Percentiles rank a stretch among this genome's conserved stretches.
These are phyloP conservation scores for Platanus orientalis DNA, from an alignment of 164 flowering plant species.

Conservation along the genomic window DNA sequence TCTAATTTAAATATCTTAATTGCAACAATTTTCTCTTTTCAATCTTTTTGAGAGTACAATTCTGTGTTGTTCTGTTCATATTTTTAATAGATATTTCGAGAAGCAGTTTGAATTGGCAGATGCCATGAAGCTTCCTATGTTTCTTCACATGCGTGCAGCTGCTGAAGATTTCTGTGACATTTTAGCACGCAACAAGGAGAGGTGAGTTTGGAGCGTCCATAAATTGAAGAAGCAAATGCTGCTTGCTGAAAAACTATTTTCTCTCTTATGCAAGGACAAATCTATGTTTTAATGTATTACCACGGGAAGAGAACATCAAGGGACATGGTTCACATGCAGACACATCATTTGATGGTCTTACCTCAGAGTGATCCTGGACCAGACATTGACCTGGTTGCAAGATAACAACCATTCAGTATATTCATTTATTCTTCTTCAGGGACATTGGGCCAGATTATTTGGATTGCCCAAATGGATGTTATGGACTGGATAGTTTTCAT, in stretches of 20 bases:
- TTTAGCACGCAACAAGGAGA: constrained; percentile 52
- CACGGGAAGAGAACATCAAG: neutral
- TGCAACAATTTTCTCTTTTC: neutral
- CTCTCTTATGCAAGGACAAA: neutral
- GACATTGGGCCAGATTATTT: neutral
- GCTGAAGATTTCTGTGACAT: constrained; percentile 88
- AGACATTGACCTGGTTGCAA: too few relatives aligned
- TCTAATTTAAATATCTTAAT: neutral
- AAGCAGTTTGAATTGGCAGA: constrained; percentile 93
- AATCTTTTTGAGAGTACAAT: neutral
- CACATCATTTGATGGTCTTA: too few relatives aligned
- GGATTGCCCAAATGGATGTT: neutral
- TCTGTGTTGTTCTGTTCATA: neutral
- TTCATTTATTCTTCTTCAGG: too few relatives aligned
- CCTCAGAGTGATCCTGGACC: too few relatives aligned
- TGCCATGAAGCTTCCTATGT: constrained; percentile 88
- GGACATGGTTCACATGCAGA: neutral
- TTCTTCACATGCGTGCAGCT: constrained; percentile 98
- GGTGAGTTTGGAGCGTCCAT: constrained; percentile 34
- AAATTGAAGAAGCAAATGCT: neutral
- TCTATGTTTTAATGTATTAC: too few relatives aligned
- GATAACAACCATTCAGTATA: too few relatives aligned
- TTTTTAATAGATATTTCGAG: constrained; percentile 67
- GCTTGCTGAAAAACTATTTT: neutral
- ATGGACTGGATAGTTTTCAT: neutral